phyloP scores from a whole-genome alignment of 805 yeast genomes.

The Helenozyma rhizophorensis region DNA sequence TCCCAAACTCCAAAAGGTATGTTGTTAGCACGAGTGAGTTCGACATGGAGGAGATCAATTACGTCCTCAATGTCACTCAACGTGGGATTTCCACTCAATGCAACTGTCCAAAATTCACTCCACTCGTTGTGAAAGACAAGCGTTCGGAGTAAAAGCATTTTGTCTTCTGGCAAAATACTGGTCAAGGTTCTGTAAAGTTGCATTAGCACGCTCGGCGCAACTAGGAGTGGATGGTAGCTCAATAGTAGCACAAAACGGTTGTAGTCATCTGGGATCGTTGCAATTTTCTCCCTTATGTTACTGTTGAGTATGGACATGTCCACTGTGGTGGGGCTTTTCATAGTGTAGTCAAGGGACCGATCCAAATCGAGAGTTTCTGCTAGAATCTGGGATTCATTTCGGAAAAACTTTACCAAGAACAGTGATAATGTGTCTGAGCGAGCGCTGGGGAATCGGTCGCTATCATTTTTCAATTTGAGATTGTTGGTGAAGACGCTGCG shows the following conservation, averaged over 20 bases:
- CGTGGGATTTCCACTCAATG: constrained; percentile 22
- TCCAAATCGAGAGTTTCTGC: constrained; percentile 7
- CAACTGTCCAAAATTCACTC: constrained; percentile 27
- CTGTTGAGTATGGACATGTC: constrained; percentile 2
- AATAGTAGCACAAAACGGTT: constrained; percentile 27
- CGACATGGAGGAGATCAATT: constrained; percentile 22
- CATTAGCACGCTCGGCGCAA: constrained; percentile 25
- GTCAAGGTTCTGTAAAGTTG: constrained; percentile 14
- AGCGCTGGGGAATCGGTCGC: no score
- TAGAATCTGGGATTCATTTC: constrained; percentile 7
- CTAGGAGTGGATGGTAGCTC: constrained; percentile 28
- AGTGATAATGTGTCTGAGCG: no score
- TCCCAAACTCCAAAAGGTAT: constrained; percentile 23
- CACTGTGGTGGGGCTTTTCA: not conserved
- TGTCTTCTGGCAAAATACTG: constrained; percentile 15
- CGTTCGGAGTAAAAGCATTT: constrained; percentile 19
- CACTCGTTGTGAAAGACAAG: constrained; percentile 30
- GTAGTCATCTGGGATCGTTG: constrained; percentile 23
- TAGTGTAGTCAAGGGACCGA: not conserved
- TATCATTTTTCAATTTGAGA: no score
- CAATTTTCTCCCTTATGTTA: constrained; percentile 13
- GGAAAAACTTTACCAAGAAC: no score
- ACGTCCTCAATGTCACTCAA: constrained; percentile 36
- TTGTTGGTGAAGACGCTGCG: no score
- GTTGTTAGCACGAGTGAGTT: constrained; percentile 16